Evolutionary conservation across 768 basidiomycete genomes (phyloP).

Genomic region (Termitomyces sp.): DNA sequence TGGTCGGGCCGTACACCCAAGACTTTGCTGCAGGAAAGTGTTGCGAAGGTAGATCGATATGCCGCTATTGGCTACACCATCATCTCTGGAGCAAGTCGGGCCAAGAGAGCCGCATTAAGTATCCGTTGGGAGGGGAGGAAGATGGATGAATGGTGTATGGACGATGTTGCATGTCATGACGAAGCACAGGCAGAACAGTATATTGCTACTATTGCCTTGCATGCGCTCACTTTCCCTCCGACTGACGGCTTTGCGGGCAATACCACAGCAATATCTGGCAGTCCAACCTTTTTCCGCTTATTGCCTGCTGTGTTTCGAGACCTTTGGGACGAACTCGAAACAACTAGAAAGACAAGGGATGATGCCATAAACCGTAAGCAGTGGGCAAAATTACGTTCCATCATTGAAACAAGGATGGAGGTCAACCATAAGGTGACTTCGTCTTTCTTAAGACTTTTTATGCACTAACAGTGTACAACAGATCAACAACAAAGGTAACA

Average conservation of each 20-base stretch:
- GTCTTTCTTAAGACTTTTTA: not conserved
- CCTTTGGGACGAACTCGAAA: slow-evolving; percentile 89
- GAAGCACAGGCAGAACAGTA: slow-evolving; percentile 85
- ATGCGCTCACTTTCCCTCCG: slow-evolving; percentile 63
- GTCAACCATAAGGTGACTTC: slow-evolving; percentile 31
- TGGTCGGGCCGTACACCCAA: slow-evolving; percentile 83
- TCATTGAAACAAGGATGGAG: slow-evolving; percentile 61
- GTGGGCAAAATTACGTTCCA: slow-evolving; percentile 64
- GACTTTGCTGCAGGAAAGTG: slow-evolving; percentile 59
- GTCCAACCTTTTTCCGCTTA: slow-evolving; percentile 64
- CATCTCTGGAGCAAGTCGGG: slow-evolving; percentile 69
- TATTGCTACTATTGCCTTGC: slow-evolving; percentile 80
- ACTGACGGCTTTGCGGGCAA: slow-evolving; percentile 59
- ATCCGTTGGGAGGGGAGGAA: slow-evolving; percentile 69
- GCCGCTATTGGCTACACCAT: slow-evolving; percentile 65
- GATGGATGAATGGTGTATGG: slow-evolving; percentile 73
- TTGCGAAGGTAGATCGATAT: slow-evolving; percentile 65
- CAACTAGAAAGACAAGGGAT: slow-evolving; percentile 50
- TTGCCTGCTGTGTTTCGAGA: slow-evolving; percentile 83
- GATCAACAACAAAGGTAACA: slow-evolving; percentile 19
- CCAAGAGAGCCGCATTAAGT: slow-evolving; percentile 63
- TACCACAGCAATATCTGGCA: slow-evolving; percentile 34
- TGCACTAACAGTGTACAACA: slow-evolving; percentile 9
- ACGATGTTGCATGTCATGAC: slow-evolving; percentile 75
- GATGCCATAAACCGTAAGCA: slow-evolving; percentile 59